Evolutionary conservation across 2,329 filamentous ascomycete genomes (phyloP).

Genomic region (Venturia pyrina): DNA sequence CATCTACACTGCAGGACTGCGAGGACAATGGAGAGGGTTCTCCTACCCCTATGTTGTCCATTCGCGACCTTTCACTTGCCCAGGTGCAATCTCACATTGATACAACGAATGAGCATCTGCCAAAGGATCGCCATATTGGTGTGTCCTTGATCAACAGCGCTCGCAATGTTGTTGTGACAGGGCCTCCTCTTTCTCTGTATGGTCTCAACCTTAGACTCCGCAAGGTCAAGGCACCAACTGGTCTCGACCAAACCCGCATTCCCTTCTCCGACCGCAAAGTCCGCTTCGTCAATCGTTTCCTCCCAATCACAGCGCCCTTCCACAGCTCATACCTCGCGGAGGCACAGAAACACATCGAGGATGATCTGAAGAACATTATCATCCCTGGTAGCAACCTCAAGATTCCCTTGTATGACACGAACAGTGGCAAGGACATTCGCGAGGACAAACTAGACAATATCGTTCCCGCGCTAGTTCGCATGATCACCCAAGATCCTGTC

Average conservation of each 20-base stretch:
- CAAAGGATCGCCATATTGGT: slow-evolving; percentile 81
- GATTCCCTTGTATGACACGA: slow-evolving; percentile 84
- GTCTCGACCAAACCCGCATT: slow-evolving; percentile 86
- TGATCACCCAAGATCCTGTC: slow-evolving; percentile 90
- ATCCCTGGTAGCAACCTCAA: slow-evolving; percentile 65
- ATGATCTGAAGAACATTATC: slow-evolving; percentile 73
- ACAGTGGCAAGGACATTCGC: slow-evolving; percentile 76
- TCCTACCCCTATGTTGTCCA: slow-evolving; percentile 95
- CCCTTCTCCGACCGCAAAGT: slow-evolving; percentile 94
- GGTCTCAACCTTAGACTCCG: slow-evolving; percentile 90
- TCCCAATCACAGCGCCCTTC: slow-evolving; percentile 96
- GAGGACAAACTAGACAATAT: slow-evolving; percentile 60
- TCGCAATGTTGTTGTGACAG: slow-evolving; percentile 92
- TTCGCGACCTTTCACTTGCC: slow-evolving; percentile 77
- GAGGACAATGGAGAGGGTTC: slow-evolving; percentile 89
- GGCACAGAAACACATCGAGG: slow-evolving; percentile 71
- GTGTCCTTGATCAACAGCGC: slow-evolving; percentile 96
- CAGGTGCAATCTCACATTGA: slow-evolving; percentile 96
- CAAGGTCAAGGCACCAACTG: slow-evolving; percentile 96
- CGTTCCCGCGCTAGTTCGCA: slow-evolving; percentile 73
- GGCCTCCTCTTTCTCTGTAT: slow-evolving; percentile 89
- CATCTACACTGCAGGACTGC: slow-evolving; percentile 83
- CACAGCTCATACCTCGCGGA: slow-evolving; percentile 88
- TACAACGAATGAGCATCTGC: slow-evolving; percentile 92
- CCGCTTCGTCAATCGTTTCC: slow-evolving; percentile 91